Evolutionary conservation across 306 rosid species (phyloP).

Genomic region (Bauhinia variegata): DNA sequence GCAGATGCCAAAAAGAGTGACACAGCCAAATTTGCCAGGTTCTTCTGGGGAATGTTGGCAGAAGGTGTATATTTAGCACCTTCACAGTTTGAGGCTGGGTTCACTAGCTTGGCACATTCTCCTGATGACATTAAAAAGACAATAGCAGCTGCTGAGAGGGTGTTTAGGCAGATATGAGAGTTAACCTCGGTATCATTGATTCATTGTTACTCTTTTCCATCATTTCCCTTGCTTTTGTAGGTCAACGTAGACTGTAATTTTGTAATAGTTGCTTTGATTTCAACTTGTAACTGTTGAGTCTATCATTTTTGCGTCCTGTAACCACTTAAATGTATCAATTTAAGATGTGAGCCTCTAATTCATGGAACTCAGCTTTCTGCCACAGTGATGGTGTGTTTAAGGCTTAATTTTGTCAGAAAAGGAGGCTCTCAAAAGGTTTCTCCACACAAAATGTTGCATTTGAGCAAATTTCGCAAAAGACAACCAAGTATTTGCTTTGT

Average conservation of each 20-base stretch:
- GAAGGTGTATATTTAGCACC: conserved; percentile 98
- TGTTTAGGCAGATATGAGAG: conserved; percentile 65
- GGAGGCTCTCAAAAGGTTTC: no score
- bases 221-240: conserved; percentile 30
- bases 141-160: conserved; percentile 92
- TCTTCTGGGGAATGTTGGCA: conserved; percentile 84
- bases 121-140: conserved; percentile 81
- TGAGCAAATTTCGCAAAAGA: no score
- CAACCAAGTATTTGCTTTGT: no score
- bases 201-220: conserved; percentile 19
- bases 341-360: conserved; percentile 15
- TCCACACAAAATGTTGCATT: no score
- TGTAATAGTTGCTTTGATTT: conserved; percentile 20
- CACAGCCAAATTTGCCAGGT: conserved; percentile 71
- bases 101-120: conserved; percentile 91
- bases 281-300: neutral
- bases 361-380: conserved; percentile 15
- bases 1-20: conserved; percentile 87
- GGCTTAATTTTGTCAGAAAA: no score
- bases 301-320: conserved; percentile 32
- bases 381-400: no score
- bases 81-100: conserved; percentile 96
- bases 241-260: conserved; percentile 28
- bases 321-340: conserved; percentile 16
- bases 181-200: conserved; percentile 12